These are phyloP conservation scores for Eutrema heterophyllum DNA, from an alignment of 345 rosid genomes.

Conservation along the genomic window DNA sequence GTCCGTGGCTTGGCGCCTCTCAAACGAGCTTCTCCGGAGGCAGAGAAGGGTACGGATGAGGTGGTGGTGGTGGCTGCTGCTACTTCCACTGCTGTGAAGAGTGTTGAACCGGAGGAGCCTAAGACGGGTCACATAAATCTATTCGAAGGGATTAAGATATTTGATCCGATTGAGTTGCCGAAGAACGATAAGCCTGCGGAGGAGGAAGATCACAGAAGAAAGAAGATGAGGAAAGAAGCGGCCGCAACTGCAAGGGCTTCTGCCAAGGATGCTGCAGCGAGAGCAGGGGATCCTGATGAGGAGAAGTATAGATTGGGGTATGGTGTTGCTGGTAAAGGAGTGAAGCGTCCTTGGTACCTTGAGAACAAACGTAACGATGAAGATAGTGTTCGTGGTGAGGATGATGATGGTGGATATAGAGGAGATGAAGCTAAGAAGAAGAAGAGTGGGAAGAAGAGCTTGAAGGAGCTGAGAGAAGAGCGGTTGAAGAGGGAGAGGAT, in stretches of 20 bases:
- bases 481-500: slow-evolving; percentile 63
- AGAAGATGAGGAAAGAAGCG: slow-evolving; percentile 80
- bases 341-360: slow-evolving; percentile 87
- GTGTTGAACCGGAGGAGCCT: slow-evolving; percentile 32
- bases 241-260: slow-evolving; percentile 41
- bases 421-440: slow-evolving; percentile 39
- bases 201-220: slow-evolving; percentile 55
- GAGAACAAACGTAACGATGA: slow-evolving; percentile 46
- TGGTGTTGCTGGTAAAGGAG: slow-evolving; percentile 92
- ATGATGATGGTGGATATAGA: slow-evolving; percentile 23
- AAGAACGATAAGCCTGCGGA: slow-evolving; percentile 37
- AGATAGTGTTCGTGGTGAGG: slow-evolving; percentile 16
- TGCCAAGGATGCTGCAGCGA: slow-evolving; percentile 30
- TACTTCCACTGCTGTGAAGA: slow-evolving; percentile 13
- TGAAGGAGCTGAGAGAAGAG: slow-evolving; percentile 75
- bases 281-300: slow-evolving; percentile 53
- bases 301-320: slow-evolving; percentile 85
- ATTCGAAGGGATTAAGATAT: slow-evolving; percentile 86
- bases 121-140: slow-evolving; percentile 81
- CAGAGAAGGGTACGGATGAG: slow-evolving; percentile 9
- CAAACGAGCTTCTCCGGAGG: slow-evolving; percentile 20
- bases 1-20: slow-evolving; percentile 78
- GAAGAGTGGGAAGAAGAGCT: slow-evolving; percentile 63
- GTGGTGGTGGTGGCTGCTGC: neutral
- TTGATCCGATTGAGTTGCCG: slow-evolving; percentile 51